Conservation (phyloP, 345 rosid species). For the Gossypium australe region DNA sequence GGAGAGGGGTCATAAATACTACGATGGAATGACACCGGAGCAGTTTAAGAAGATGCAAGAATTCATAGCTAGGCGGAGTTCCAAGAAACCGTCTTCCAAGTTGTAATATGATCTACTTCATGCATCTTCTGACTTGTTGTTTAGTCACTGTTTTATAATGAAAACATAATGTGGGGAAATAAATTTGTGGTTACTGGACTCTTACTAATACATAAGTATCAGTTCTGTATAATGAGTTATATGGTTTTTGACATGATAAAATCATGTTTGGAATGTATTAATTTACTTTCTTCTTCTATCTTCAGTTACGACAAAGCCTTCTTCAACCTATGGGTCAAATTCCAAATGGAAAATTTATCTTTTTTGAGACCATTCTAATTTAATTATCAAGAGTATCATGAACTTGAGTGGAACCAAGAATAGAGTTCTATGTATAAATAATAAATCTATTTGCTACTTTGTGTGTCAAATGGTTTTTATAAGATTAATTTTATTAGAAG, state of each 20-base stretch:
- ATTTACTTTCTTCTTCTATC: background rate
- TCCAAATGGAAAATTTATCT: too few species aligned
- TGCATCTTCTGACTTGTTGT: background rate
- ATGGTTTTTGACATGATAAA: background rate
- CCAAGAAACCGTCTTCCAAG: constrained; percentile 18
- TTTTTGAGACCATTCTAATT: too few species aligned
- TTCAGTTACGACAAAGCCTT: background rate
- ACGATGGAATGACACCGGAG: constrained; percentile 77
- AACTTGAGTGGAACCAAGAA: too few species aligned
- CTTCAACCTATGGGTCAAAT: too few species aligned
- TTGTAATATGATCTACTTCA: background rate
- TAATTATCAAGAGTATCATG: too few species aligned
- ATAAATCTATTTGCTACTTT: too few species aligned
- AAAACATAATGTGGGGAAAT: background rate
- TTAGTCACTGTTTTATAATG: background rate
- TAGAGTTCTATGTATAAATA: too few species aligned
- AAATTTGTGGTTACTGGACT: background rate
- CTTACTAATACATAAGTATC: background rate
- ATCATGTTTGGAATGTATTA: background rate
- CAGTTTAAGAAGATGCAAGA: constrained; percentile 96
- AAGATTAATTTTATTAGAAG: too few species aligned
- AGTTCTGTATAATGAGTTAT: background rate
- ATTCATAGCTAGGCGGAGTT: constrained; percentile 67
- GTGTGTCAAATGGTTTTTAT: too few species aligned
- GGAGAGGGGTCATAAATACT: constrained; percentile 80